A percentile compares a stretch with the other conserved stretches of the same genome.
Evolutionary conservation across 192 early-diverging fungal genomes (phyloP).

Genomic region (Coemansia sp.): DNA sequence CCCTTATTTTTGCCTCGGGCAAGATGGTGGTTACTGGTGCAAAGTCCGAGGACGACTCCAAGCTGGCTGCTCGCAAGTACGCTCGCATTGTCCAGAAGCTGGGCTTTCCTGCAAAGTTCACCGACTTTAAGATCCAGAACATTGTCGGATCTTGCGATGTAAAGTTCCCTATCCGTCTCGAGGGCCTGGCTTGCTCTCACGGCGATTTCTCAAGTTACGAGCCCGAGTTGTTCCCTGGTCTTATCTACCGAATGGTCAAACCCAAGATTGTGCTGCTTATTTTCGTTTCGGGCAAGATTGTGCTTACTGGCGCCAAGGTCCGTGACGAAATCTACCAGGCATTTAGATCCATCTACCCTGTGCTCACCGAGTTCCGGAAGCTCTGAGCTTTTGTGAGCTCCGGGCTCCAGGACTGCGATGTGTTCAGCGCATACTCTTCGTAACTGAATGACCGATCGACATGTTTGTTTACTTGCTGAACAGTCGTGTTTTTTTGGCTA

Average conservation of each 20-base stretch:
- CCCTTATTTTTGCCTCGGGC: slow-evolving; percentile 97
- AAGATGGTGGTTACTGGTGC: slow-evolving; percentile 99
- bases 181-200: slow-evolving; percentile 93
- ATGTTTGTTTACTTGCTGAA: too few relatives aligned
- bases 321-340: slow-evolving; percentile 98
- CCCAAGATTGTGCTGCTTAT: slow-evolving; percentile 98
- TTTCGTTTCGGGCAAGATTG: slow-evolving; percentile 99
- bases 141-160: slow-evolving; percentile 99
- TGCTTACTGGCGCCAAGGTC: slow-evolving; percentile 98
- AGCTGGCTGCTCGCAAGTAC: slow-evolving; percentile 96
- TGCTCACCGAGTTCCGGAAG: slow-evolving; percentile 86
- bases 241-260: slow-evolving; percentile 98
- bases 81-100: slow-evolving; percentile 99
- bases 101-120: slow-evolving; percentile 96
- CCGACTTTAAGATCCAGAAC: slow-evolving; percentile 99
- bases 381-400: slow-evolving; percentile 14
- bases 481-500: too few relatives aligned
- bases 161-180: slow-evolving; percentile 98
- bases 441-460: too few relatives aligned
- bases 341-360: slow-evolving; percentile 97
- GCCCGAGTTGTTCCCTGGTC: slow-evolving; percentile 97
- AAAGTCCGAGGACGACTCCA: slow-evolving; percentile 96
- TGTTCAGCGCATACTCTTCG: too few relatives aligned
- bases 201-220: slow-evolving; percentile 89
- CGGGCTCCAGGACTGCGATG: too few relatives aligned